Conservation (phyloP, 805 yeast genomes). For the Candida montana region DNA sequence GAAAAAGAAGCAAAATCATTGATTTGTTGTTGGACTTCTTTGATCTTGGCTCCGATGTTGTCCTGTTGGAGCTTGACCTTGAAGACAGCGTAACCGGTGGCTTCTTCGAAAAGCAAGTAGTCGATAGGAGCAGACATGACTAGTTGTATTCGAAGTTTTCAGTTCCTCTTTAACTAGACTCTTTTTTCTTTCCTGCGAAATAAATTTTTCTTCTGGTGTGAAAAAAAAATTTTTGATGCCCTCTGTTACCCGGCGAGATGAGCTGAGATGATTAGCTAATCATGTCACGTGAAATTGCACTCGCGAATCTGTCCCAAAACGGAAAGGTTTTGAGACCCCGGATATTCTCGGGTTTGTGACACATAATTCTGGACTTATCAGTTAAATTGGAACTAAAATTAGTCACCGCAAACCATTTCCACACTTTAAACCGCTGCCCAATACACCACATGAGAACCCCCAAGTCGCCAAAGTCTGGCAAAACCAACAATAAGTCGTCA, state of each 20-base stretch:
- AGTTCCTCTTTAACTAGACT: background rate
- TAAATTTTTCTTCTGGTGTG: constrained; percentile 1
- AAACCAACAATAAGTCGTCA: background rate
- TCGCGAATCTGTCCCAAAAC: background rate
- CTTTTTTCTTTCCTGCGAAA: constrained; percentile 3
- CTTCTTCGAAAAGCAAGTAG: constrained; percentile 94
- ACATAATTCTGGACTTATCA: background rate
- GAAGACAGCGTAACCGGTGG: constrained; percentile 96
- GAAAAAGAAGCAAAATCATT: constrained; percentile 83
- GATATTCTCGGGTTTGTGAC: background rate
- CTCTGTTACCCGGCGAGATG: constrained; percentile 9
- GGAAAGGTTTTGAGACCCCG: background rate
- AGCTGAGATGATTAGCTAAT: background rate
- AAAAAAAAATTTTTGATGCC: constrained; percentile 7
- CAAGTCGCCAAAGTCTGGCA: constrained; percentile 1
- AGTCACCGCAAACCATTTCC: background rate
- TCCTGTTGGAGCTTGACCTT: constrained; percentile 92
- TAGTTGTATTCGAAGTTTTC: background rate
- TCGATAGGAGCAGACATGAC: constrained; percentile 66
- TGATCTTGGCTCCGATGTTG: constrained; percentile 83
- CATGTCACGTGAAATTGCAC: background rate
- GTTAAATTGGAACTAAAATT: background rate
- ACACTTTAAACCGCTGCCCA: too few relatives aligned
- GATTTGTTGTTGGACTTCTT: constrained; percentile 90
- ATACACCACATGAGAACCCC: constrained; percentile 4